Evolutionary conservation across 345 rosid genomes (phyloP), one percentile per base, ranked within the genome.

Genomic region (Aethionema arabicum): DNA sequence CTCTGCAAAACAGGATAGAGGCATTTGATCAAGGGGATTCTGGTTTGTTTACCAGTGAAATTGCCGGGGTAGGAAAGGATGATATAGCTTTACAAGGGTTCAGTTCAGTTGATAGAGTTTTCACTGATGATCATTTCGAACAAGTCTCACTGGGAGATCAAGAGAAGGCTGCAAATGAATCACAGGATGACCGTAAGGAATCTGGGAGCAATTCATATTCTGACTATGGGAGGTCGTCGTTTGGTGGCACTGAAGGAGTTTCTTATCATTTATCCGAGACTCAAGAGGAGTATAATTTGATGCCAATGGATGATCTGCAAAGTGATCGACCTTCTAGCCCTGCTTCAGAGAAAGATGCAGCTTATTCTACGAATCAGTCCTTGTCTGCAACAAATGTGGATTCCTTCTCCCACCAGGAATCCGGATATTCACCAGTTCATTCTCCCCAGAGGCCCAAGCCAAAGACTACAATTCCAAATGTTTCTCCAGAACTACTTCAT

Each of bases 401-500:
- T 78, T 79, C 90, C 59, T 49, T 31, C 12, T 50, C 32, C 73
- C 56, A 69, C 53, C 65, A 63, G 16, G 74, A 63, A 33, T 63
- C 66, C 62, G 82, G 82, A 48, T 78, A 61, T 71, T 87, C 90
- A 41, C 75, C 85, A 5, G 52, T 78, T 56, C 85, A 78, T 72
- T 85, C 95, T 35, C 96, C 96, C 4, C 85, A 74, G 56, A 83
- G 65, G 65, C 65, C 79, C 37, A 87, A 82, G 76, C 82, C 82
- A 48, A 93, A 85, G 77, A 79, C 85, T 61, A 76, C 72, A 6
- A 72, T 83, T 85, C 97, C 99, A 49, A 87, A 87, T 68, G 97
- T 93, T 37, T 87, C 99, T 71, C 99, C 99, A 10, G 99, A 93
- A 79, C 78, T 93, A 69, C 82, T 93, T 79, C 99, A 93, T 75